Evolutionary conservation across 768 basidiomycete species (phyloP), one percentile per base, ranked within the genome.

Genomic region (Pleurotus citrinopileatus): DNA sequence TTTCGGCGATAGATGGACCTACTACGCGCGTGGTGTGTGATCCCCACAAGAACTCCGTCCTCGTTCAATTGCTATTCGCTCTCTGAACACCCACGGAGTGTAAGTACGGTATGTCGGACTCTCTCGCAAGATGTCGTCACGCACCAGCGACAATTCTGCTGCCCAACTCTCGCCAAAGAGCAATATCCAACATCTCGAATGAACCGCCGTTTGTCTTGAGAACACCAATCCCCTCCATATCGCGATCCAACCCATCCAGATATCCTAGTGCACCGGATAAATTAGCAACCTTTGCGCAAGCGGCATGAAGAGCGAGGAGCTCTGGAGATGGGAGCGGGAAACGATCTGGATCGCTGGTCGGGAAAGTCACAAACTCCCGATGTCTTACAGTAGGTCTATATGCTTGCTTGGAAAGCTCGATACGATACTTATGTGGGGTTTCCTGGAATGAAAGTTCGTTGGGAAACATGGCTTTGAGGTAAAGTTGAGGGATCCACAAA

Each of bases 221-320:
- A n/a, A n/a, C n/a, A n/a, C n/a, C n/a, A n/a, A n/a, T n/a, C n/a
- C n/a, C 55, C 40, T 67, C 65, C 27, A 66, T 40, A 53, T 73
- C 67, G 25, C 56, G 44, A 13, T 59, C 46, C 25, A 72, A 54
- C 25, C 38, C 56, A 25, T 70, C 64, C 7, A 73, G 59, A 50
- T 68, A 64, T 53, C 65, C 59, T 0, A 60, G 60, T 19, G 68
- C 72, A 25, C 74, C 72, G 1, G 73, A 73, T 29, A 73, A 61
- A 59, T 69, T 56, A 13, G 63, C 67, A n/a, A 74, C 67, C 26
- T 66, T 62, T 7, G 71, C 69, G 55, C 68, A 71, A 12, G 64
- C 60, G 5, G 71, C 72, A 53, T 69, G 73, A 17, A 75, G 43
- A 10, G 52, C 53, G 17, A 73, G 61, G 45, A 63, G 64, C 19